Percentiles rank a stretch among this genome's conserved stretches.
phyloP scores from a whole-genome alignment of 139 green algal species.

The Chlamydomonas schloesseri region DNA sequence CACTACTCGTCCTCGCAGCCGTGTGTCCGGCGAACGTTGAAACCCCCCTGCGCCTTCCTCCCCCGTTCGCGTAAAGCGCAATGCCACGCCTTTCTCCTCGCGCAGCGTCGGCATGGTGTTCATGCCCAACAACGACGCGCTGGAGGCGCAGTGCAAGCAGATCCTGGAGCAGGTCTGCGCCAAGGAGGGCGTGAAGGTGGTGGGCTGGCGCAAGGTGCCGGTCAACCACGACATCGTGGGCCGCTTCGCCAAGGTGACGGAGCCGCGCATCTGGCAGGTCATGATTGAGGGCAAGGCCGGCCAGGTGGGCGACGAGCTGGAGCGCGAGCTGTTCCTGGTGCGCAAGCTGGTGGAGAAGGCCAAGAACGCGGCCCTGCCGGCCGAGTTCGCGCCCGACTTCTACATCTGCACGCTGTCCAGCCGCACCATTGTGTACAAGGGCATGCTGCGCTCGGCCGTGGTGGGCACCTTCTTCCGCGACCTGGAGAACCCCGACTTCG shows the following conservation, averaged over 20 bases:
- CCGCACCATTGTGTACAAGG: constrained; percentile 98
- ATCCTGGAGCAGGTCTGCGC: constrained; percentile 82
- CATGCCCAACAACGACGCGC: constrained; percentile 90
- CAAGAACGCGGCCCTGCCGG: constrained; percentile 61
- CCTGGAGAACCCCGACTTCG: constrained; percentile 87
- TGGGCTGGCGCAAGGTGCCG: constrained; percentile 96
- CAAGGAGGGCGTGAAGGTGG: constrained; percentile 87
- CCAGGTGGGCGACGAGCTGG: constrained; percentile 86
- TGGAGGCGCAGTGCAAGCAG: constrained; percentile 75
- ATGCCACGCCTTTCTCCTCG: no score
- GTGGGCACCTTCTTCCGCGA: constrained; percentile 94
- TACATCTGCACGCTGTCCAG: constrained; percentile 93
- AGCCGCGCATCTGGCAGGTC: constrained; percentile 95
- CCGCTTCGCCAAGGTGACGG: constrained; percentile 85
- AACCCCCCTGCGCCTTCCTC: no score
- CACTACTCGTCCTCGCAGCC: no score
- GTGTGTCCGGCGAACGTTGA: no score
- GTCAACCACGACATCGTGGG: constrained; percentile 90
- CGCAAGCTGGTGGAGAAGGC: constrained; percentile 94
- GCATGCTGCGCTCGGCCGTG: constrained; percentile 91
- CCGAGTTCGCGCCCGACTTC: constrained; percentile 78
- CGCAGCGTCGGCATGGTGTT: constrained; percentile 98
- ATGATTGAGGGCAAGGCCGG: constrained; percentile 57
- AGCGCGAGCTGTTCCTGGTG: constrained; percentile 96
- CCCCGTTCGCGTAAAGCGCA: no score